Conservation (phyloP, 192 early-diverging fungal species). For the Chytriomyces hyalinus region DNA sequence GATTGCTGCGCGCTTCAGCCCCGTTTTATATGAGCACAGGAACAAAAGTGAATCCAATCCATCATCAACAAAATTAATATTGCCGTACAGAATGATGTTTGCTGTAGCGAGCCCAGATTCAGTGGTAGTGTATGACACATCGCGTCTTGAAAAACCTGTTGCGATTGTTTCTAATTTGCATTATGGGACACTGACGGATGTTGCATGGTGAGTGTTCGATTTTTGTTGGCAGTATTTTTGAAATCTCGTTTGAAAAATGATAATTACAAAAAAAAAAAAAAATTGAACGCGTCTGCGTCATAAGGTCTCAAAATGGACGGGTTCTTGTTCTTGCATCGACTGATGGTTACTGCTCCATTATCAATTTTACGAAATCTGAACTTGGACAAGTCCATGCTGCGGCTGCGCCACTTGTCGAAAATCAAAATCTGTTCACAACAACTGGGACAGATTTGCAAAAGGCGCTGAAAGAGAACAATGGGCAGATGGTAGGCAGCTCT, state of each 20-base stretch:
- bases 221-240: neutral
- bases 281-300: neutral
- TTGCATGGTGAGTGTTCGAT: constrained; percentile 72
- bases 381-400: constrained; percentile 49
- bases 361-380: constrained; percentile 73
- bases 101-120: constrained; percentile 85
- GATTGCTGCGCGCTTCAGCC: constrained; percentile 77
- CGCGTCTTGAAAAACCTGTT: constrained; percentile 64
- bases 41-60: neutral
- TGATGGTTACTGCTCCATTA: constrained; percentile 87
- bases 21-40: constrained; percentile 58
- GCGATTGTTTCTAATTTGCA: constrained; percentile 80
- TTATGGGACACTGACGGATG: constrained; percentile 87
- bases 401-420: constrained; percentile 1
- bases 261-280: neutral
- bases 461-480: neutral
- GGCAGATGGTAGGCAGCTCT: neutral
- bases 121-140: constrained; percentile 87
- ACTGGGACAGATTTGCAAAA: neutral
- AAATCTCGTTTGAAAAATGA: constrained; percentile 1
- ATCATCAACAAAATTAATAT: constrained; percentile 20
- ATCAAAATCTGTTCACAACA: neutral
- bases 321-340: constrained; percentile 77
- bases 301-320: constrained; percentile 73
- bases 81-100: constrained; percentile 81